These are phyloP conservation scores for Neoboletus brunneissimus DNA, from an alignment of 768 basidiomycete genomes.

Conservation along the genomic window DNA sequence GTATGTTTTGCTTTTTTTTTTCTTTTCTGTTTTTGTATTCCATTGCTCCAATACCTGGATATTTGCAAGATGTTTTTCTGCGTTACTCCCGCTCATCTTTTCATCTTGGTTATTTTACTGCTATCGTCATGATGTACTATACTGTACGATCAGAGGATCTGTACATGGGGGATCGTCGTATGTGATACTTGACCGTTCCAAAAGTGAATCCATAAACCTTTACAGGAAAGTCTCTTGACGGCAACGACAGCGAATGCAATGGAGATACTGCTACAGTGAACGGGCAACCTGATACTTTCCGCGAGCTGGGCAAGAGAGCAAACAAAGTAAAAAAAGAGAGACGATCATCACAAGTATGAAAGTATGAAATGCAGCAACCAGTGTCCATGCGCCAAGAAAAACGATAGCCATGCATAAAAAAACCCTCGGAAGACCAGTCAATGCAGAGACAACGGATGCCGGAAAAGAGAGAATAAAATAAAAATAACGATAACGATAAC, in stretches of 20 bases:
- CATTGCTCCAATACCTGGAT: constrained; percentile 2
- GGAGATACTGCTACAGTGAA: neutral
- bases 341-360: neutral
- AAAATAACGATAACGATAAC: neutral
- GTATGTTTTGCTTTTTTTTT: neutral
- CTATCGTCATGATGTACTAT: neutral
- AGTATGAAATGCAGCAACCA: neutral
- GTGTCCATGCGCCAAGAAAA: constrained; percentile 7
- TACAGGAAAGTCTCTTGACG: too few relatives aligned
- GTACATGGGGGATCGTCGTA: too few relatives aligned
- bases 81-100: neutral
- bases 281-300: neutral
- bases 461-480: neutral
- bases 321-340: neutral
- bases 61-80: neutral
- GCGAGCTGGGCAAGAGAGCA: neutral
- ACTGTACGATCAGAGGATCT: neutral
- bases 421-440: neutral
- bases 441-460: neutral
- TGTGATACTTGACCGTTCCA: neutral
- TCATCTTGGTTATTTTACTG: neutral
- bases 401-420: constrained; percentile 3
- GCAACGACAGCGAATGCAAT: neutral
- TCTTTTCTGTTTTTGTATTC: neutral
- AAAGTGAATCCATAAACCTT: too few relatives aligned